These are phyloP conservation scores for Lactarius indigo DNA, from an alignment of 768 basidiomycete species.

Conservation along the genomic window DNA sequence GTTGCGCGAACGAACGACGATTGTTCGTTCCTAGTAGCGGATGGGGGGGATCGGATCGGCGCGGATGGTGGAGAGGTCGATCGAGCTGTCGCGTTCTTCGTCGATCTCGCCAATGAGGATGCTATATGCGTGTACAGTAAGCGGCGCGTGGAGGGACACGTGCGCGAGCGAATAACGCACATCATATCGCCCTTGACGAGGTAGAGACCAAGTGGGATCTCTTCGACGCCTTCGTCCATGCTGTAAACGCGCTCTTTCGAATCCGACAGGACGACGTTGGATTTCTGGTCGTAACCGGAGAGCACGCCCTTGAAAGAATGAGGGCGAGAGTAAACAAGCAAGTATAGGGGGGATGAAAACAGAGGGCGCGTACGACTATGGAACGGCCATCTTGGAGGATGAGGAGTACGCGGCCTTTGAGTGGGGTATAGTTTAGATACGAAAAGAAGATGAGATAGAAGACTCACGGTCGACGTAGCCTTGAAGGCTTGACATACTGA, in stretches of 20 bases:
- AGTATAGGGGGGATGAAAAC: neutral
- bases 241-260: slow-evolving; percentile 92
- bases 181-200: slow-evolving; percentile 98
- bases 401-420: slow-evolving; percentile 80
- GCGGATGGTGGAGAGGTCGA: slow-evolving; percentile 71
- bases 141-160: slow-evolving; percentile 1
- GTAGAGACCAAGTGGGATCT: slow-evolving; percentile 91
- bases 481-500: slow-evolving; percentile 78
- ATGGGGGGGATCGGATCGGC: slow-evolving; percentile 87
- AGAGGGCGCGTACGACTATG: slow-evolving; percentile 65
- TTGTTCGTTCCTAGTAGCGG: slow-evolving; percentile 49
- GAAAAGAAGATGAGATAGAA: neutral
- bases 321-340: neutral
- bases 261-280: slow-evolving; percentile 93
- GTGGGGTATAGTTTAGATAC: neutral
- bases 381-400: slow-evolving; percentile 95
- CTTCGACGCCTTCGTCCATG: slow-evolving; percentile 88
- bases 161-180: slow-evolving; percentile 47
- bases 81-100: slow-evolving; percentile 69
- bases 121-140: slow-evolving; percentile 36
- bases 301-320: slow-evolving; percentile 64
- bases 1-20: too few species aligned
- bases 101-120: slow-evolving; percentile 85
- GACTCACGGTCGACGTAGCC: slow-evolving; percentile 84
- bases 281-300: slow-evolving; percentile 92